These are phyloP conservation scores for Begonia loranthoides DNA, from an alignment of 306 rosid species.

Conservation along the genomic window DNA sequence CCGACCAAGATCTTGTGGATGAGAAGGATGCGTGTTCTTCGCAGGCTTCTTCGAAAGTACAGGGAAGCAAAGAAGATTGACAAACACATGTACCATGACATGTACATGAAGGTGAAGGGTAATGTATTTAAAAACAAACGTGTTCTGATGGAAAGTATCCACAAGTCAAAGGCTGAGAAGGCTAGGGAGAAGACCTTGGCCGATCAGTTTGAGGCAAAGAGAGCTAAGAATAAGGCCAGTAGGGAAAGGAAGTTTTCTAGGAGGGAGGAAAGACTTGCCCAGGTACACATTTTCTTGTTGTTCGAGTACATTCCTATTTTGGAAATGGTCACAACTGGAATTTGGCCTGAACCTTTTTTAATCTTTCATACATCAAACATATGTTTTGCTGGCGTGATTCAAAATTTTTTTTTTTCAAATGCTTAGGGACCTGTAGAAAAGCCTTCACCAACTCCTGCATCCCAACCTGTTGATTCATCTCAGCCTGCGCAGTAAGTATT, in stretches of 20 bases:
- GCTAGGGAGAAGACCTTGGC: slow-evolving; percentile 87
- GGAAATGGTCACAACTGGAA: too few relatives aligned
- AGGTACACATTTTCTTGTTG: slow-evolving; percentile 17
- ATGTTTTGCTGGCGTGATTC: not conserved
- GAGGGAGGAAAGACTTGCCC: slow-evolving; percentile 87
- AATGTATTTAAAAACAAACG: slow-evolving; percentile 89
- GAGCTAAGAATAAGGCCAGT: slow-evolving; percentile 96
- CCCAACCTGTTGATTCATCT: slow-evolving; percentile 13
- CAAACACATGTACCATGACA: slow-evolving; percentile 93
- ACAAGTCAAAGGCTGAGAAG: slow-evolving; percentile 92
- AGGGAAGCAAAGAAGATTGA: slow-evolving; percentile 83
- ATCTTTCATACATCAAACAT: not conserved
- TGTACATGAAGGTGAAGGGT: slow-evolving; percentile 97
- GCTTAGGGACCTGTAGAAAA: slow-evolving; percentile 66
- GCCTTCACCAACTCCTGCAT: slow-evolving; percentile 8
- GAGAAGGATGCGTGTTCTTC: slow-evolving; percentile 73
- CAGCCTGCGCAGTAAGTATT: slow-evolving; percentile 48
- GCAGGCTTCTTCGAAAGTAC: slow-evolving; percentile 88
- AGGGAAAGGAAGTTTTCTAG: slow-evolving; percentile 69
- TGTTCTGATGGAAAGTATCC: slow-evolving; percentile 90
- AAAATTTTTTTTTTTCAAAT: not conserved
- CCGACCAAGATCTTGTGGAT: slow-evolving; percentile 50
- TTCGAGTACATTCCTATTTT: too few relatives aligned
- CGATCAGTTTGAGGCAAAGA: slow-evolving; percentile 82
- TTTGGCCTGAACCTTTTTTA: too few relatives aligned